These are phyloP conservation scores for Penicillium vulpinum DNA, from an alignment of 2,329 filamentous ascomycete species.

Conservation along the genomic window DNA sequence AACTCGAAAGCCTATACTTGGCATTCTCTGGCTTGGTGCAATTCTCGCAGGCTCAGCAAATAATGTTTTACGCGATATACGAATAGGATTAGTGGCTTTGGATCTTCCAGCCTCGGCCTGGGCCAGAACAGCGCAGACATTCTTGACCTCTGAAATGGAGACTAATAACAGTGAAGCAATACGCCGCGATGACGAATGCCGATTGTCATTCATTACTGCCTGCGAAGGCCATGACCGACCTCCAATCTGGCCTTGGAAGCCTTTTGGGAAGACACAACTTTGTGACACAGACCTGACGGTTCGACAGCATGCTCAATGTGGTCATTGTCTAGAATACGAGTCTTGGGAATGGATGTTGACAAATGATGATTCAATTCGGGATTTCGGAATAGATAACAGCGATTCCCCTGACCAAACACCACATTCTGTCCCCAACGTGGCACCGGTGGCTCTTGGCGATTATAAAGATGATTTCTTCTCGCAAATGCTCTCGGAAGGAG, in stretches of 20 bases:
- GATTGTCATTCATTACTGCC: slow-evolving; percentile 21
- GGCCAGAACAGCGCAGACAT: slow-evolving; percentile 15
- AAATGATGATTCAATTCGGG: slow-evolving; percentile 6
- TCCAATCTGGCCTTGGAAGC: slow-evolving; percentile 23
- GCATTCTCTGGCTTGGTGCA: too few species aligned
- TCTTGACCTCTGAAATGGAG: slow-evolving; percentile 15
- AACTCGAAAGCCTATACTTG: too few species aligned
- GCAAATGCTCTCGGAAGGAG: slow-evolving; percentile 9
- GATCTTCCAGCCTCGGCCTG: slow-evolving; percentile 17
- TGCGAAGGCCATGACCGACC: slow-evolving; percentile 14
- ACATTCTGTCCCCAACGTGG: neutral
- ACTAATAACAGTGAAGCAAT: slow-evolving; percentile 6
- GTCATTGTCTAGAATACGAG: slow-evolving; percentile 24
- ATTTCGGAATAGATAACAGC: neutral
- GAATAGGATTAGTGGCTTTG: too few species aligned
- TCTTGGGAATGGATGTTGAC: slow-evolving; percentile 22
- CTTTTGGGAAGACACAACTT: slow-evolving; percentile 20
- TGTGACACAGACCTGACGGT: slow-evolving; percentile 20
- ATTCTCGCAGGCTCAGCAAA: too few species aligned
- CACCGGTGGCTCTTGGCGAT: neutral
- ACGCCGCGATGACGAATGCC: slow-evolving; percentile 24
- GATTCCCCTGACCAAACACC: neutral
- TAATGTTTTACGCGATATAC: too few species aligned
- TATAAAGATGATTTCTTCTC: slow-evolving; percentile 10
- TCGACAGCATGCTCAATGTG: slow-evolving; percentile 21